phyloP scores from a whole-genome alignment of 345 rosid genomes.

The Punica granatum region DNA sequence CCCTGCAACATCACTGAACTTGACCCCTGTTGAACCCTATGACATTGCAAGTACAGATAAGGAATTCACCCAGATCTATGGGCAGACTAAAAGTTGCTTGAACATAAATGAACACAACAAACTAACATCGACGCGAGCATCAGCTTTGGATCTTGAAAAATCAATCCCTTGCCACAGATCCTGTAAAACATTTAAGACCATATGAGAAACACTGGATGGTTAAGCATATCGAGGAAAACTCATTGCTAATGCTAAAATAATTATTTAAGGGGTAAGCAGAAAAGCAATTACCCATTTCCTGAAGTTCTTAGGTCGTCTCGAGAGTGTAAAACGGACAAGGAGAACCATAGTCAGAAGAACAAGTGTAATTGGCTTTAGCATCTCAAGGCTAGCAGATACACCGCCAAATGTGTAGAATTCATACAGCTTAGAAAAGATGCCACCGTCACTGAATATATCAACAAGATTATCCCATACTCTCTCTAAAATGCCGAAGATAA shows the following conservation, averaged over 20 bases:
- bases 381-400: constrained; percentile 67
- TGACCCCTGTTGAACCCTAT: constrained; percentile 94
- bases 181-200: constrained; percentile 29
- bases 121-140: constrained; percentile 97
- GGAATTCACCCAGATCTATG: not conserved
- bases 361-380: constrained; percentile 62
- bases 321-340: constrained; percentile 82
- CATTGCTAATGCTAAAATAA: constrained; percentile 2
- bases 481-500: constrained; percentile 49
- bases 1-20: constrained; percentile 88
- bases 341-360: constrained; percentile 84
- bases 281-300: constrained; percentile 73
- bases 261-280: constrained; percentile 9
- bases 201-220: constrained; percentile 7
- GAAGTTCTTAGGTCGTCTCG: constrained; percentile 93
- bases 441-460: constrained; percentile 60
- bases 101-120: constrained; percentile 5
- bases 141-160: constrained; percentile 93
- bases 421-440: constrained; percentile 49
- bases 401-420: constrained; percentile 74
- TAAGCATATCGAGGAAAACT: not conserved
- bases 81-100: constrained; percentile 1
- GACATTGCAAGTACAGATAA: constrained; percentile 12
- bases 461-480: constrained; percentile 50
- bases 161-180: constrained; percentile 96